These are phyloP conservation scores for Trichoderma endophyticum DNA, from an alignment of 2,329 filamentous ascomycete genomes.

Conservation along the genomic window DNA sequence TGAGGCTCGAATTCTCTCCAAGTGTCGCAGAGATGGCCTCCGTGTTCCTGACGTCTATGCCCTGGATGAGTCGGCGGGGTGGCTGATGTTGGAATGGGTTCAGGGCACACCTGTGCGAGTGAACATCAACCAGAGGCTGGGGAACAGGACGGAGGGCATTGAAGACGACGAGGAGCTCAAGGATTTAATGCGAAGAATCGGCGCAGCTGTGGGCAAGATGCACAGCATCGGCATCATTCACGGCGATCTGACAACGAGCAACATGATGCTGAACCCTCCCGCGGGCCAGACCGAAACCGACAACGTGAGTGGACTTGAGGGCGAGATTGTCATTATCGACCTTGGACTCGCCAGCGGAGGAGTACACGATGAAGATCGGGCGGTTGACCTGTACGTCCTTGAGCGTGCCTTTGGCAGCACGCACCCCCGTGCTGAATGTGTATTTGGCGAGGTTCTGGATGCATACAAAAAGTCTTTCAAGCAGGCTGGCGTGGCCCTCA, in stretches of 20 bases:
- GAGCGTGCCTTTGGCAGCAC: conserved; percentile 94
- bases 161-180: conserved; percentile 51
- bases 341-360: conserved; percentile 86
- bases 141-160: conserved; percentile 38
- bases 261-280: conserved; percentile 71
- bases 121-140: conserved; percentile 67
- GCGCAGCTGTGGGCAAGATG: conserved; percentile 67
- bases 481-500: conserved; percentile 70
- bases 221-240: conserved; percentile 87
- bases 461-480: conserved; percentile 74
- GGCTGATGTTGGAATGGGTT: conserved; percentile 84
- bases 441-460: conserved; percentile 71
- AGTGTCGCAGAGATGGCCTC: conserved; percentile 75
- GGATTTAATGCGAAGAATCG: conserved; percentile 67
- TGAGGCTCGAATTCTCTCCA: conserved; percentile 80
- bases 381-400: conserved; percentile 93
- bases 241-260: conserved; percentile 95
- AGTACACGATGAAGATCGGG: conserved; percentile 82
- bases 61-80: conserved; percentile 60
- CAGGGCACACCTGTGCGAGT: conserved; percentile 67
- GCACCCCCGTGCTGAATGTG: conserved; percentile 76
- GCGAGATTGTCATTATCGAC: conserved; percentile 87
- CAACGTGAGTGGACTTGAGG: conserved; percentile 45
- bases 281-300: conserved; percentile 24
- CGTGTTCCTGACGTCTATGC: conserved; percentile 78